Percentiles rank a stretch among this genome's conserved stretches.
Conservation (phyloP, 495 filamentous ascomycete genomes). For the Xylaria venustula region DNA sequence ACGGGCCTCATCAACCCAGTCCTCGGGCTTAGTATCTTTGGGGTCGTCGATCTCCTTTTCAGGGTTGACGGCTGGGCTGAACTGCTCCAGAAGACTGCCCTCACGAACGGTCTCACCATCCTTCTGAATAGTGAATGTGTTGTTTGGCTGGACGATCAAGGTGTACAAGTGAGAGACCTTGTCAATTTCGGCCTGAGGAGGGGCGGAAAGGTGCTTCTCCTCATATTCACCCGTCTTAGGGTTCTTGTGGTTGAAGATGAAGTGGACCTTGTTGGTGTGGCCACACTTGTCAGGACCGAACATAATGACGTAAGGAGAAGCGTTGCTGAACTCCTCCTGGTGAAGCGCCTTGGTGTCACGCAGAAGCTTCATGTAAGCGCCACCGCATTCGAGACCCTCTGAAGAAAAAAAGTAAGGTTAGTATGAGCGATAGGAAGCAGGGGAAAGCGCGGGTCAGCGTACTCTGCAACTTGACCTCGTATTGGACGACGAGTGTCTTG, state of each 20-base stretch:
- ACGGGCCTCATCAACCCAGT: conserved; percentile 91
- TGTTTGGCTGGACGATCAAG: conserved; percentile 90
- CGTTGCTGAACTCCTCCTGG: conserved; percentile 96
- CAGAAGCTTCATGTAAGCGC: conserved; percentile 98
- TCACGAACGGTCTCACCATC: conserved; percentile 82
- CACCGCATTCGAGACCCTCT: conserved; percentile 97
- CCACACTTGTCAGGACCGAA: conserved; percentile 99
- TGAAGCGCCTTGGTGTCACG: conserved; percentile 97
- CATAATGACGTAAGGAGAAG: conserved; percentile 98
- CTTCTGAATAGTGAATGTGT: conserved; percentile 87
- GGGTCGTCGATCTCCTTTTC: conserved; percentile 94
- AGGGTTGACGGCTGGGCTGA: conserved; percentile 90
- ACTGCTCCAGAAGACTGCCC: conserved; percentile 92
- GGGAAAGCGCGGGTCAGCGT: conserved; percentile 50
- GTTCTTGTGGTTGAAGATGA: conserved; percentile 99
- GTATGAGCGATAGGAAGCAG: neutral
- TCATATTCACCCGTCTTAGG: conserved; percentile 99
- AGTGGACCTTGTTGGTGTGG: conserved; percentile 99
- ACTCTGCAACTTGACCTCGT: conserved; percentile 99
- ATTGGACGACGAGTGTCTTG: conserved; percentile 95
- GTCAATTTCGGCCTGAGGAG: conserved; percentile 80
- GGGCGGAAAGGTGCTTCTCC: conserved; percentile 94
- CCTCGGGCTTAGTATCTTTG: conserved; percentile 89
- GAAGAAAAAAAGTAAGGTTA: neutral
- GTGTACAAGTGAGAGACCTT: conserved; percentile 95